Evolutionary conservation across 768 basidiomycete genomes (phyloP).

Genomic region (Dioszegia aurantiaca): DNA sequence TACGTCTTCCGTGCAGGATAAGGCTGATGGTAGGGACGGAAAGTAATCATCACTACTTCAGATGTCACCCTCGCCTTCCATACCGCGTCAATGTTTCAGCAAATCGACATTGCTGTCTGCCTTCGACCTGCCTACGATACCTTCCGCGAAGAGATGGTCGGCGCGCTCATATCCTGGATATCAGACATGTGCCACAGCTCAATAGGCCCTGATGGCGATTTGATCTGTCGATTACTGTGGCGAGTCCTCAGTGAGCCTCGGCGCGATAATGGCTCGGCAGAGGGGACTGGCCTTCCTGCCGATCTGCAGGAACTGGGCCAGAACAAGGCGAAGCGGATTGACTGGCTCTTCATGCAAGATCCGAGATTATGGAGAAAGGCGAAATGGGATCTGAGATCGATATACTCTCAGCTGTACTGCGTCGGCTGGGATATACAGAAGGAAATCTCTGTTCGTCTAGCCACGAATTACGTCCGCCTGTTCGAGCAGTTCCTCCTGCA

Average conservation of each 20-base stretch:
- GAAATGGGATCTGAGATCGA: constrained; percentile 43
- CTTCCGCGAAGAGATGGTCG: constrained; percentile 79
- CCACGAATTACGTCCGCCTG: constrained; percentile 76
- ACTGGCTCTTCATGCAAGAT: constrained; percentile 47
- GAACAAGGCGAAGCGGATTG: constrained; percentile 22
- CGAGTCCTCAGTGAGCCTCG: constrained; percentile 27
- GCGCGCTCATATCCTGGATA: constrained; percentile 63
- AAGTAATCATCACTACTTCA: constrained; percentile 72
- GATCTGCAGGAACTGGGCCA: constrained; percentile 33
- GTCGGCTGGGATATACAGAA: constrained; percentile 62
- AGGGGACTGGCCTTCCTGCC: constrained; percentile 24
- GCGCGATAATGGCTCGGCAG: constrained; percentile 5
- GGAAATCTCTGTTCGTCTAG: constrained; percentile 74
- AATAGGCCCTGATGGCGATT: constrained; percentile 38
- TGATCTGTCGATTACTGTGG: constrained; percentile 35
- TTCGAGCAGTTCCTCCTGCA: constrained; percentile 87
- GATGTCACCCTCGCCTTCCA: constrained; percentile 63
- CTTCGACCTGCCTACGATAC: constrained; percentile 82
- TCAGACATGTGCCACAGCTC: constrained; percentile 38
- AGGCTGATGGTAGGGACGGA: constrained; percentile 60
- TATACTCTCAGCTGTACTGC: constrained; percentile 37
- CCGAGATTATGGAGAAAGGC: constrained; percentile 49
- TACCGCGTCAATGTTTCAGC: constrained; percentile 71
- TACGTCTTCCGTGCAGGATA: constrained; percentile 17
- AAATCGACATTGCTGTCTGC: constrained; percentile 88